Base-by-base conservation (phyloP, 257 asterid genomes). In the Striga asiatica region DNA sequence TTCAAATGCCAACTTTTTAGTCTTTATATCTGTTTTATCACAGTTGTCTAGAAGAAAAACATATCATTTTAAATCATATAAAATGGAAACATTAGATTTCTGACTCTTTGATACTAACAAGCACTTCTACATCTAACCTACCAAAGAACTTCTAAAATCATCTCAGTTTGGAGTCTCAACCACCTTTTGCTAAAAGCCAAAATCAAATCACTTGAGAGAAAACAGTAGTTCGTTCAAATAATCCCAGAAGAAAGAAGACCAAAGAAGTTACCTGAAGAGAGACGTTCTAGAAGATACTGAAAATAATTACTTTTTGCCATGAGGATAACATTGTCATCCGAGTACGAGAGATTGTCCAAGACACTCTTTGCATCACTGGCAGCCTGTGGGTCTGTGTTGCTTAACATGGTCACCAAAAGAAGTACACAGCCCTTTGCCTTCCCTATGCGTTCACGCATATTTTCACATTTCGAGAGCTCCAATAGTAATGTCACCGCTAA, bases 301-400 rank as follows among this genome's bases (percentile, higher is more conserved):
- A 82, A 82, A 64, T 74, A 78, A 61, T 82, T 76, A 54, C 73
- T 74, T 67, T 74, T 72, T 8, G 84, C 86, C 92, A 82, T 82
- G 60, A 58, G 76, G 53, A 78, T 66, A 35, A 78, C 82, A 66
- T 82, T 82, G 68, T 79, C 81, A 64, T 82, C 84, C 3, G 82
- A 79, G 74, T 72, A 76, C 7, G 91, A 79, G 39, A 82, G 81
- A 49, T 76, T 76, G 68, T 82, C 84, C 67, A 82, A 61, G 50
- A 82, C 71, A 17, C 53, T 60, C 64, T 50, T 58, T 1, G 91
- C 87, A 54, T 76, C 78, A 43, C 56, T 57, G 50, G 80, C 71
- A 12, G 81, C 78, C 70, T 82, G 79, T 61, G 38, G 71, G 73
- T 82, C 91, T 21, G 65, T 71, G 66, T 62, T 66, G 71, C 74